phyloP scores from a whole-genome alignment of 441 rosid species.

The Jatropha multifida region DNA sequence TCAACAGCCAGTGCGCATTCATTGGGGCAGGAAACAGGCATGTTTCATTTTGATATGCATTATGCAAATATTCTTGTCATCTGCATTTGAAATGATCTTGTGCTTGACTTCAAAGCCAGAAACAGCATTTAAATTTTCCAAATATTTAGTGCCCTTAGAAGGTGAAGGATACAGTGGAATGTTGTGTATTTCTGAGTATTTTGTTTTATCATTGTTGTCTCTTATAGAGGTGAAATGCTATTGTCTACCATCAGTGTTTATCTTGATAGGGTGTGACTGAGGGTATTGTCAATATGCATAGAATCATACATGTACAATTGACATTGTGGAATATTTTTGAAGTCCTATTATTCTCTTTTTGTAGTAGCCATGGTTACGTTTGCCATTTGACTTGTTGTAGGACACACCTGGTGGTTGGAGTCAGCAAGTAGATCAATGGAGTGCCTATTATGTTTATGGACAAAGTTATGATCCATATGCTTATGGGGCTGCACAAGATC shows the following conservation, averaged over 20 bases:
- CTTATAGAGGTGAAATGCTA: too few species aligned
- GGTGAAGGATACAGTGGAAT: too few species aligned
- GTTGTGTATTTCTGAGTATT: too few species aligned
- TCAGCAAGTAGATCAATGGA: conserved; percentile 89
- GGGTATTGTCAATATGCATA: too few species aligned
- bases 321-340: neutral
- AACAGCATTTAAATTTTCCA: neutral
- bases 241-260: too few species aligned
- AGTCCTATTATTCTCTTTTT: neutral
- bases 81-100: neutral
- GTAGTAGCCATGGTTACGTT: conserved; percentile 21
- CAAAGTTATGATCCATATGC: conserved; percentile 92
- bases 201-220: too few species aligned
- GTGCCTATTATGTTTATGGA: conserved; percentile 86
- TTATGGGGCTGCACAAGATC: conserved; percentile 80
- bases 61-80: conserved; percentile 4
- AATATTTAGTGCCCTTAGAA: too few species aligned
- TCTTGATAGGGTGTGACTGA: too few species aligned
- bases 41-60: conserved; percentile 2
- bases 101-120: conserved; percentile 15
- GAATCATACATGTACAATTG: too few species aligned
- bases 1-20: conserved; percentile 80
- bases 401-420: conserved; percentile 60
- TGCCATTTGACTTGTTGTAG: conserved; percentile 41
- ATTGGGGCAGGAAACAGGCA: conserved; percentile 96